These are phyloP conservation scores for Saccharomycopsis amapae DNA, from an alignment of 805 yeast species.

Conservation along the genomic window DNA sequence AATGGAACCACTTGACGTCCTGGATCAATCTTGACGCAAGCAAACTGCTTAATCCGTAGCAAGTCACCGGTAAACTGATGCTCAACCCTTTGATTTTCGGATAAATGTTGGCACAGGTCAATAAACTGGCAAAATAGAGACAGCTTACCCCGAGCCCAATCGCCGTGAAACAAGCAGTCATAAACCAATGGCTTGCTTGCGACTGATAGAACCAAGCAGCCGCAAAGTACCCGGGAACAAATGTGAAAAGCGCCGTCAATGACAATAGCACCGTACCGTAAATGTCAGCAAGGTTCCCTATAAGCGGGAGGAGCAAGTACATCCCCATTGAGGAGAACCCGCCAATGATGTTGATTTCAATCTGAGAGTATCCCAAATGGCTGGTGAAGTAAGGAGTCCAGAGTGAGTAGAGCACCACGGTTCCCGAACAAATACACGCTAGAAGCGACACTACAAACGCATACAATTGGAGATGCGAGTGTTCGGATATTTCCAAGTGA, in stretches of 20 bases:
- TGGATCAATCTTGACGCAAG: slow-evolving; percentile 59
- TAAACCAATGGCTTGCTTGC: slow-evolving; percentile 28
- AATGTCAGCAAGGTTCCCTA: slow-evolving; percentile 80
- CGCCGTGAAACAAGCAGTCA: slow-evolving; percentile 46
- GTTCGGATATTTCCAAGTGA: not conserved
- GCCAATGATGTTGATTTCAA: slow-evolving; percentile 66
- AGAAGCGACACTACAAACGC: slow-evolving; percentile 53
- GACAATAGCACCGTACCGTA: slow-evolving; percentile 76
- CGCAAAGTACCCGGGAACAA: slow-evolving; percentile 60
- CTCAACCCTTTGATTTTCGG: slow-evolving; percentile 73
- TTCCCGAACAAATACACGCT: slow-evolving; percentile 73
- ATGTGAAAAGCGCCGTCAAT: slow-evolving; percentile 49
- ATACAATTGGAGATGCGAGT: slow-evolving; percentile 33
- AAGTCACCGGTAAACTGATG: slow-evolving; percentile 81
- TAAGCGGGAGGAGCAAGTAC: slow-evolving; percentile 73
- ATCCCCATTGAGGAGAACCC: slow-evolving; percentile 71
- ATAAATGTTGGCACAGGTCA: slow-evolving; percentile 82
- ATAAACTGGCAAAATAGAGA: slow-evolving; percentile 58
- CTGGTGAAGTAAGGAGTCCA: slow-evolving; percentile 64
- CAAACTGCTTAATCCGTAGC: slow-evolving; percentile 77
- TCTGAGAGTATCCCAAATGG: slow-evolving; percentile 53
- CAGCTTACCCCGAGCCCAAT: slow-evolving; percentile 72
- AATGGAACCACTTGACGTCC: slow-evolving; percentile 33
- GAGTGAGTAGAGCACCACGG: slow-evolving; percentile 74
- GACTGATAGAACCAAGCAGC: slow-evolving; percentile 35